Evolutionary conservation across 345 rosid genomes (phyloP).

Genomic region (Populus ilicifolia): DNA sequence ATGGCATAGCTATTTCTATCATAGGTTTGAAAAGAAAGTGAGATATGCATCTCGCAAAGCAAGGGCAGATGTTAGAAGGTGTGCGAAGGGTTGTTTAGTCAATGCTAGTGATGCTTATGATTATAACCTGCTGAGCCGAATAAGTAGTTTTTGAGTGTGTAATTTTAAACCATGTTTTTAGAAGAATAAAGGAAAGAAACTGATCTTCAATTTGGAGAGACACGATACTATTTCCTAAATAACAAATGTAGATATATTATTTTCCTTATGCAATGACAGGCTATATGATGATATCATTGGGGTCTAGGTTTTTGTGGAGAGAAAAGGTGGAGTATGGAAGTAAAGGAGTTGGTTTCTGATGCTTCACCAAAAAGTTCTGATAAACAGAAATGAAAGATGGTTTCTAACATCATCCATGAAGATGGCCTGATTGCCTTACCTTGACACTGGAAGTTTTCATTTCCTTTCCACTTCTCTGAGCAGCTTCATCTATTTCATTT

Average conservation of each 20-base stretch:
- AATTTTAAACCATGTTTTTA: conserved; percentile 16
- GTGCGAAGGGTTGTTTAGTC: conserved; percentile 93
- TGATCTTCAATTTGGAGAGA: conserved; percentile 19
- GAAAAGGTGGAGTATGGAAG: conserved; percentile 9
- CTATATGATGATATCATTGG: conserved; percentile 30
- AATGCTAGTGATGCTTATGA: conserved; percentile 97
- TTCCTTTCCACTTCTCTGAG: conserved; percentile 1
- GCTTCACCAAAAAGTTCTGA: conserved; percentile 24
- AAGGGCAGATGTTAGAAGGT: conserved; percentile 93
- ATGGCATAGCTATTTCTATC: not conserved
- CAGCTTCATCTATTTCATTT: conserved; percentile 5
- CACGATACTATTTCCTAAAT: conserved; percentile 22
- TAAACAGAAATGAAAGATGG: conserved; percentile 12
- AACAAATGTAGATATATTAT: conserved; percentile 15
- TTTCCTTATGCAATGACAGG: conserved; percentile 23
- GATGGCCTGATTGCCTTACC: conserved; percentile 1
- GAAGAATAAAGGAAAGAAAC: conserved; percentile 12
- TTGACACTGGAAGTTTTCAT: conserved; percentile 4
- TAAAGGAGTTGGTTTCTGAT: conserved; percentile 16
- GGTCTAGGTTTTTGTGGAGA: conserved; percentile 1
- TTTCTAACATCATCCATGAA: conserved; percentile 16
- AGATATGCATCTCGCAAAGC: conserved; percentile 98
- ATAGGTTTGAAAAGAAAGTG: conserved; percentile 89
- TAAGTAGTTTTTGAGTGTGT: conserved; percentile 73
- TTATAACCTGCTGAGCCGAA: conserved; percentile 74